Conservation (phyloP, 495 filamentous ascomycete genomes). For the Pyrenula aspistea region DNA sequence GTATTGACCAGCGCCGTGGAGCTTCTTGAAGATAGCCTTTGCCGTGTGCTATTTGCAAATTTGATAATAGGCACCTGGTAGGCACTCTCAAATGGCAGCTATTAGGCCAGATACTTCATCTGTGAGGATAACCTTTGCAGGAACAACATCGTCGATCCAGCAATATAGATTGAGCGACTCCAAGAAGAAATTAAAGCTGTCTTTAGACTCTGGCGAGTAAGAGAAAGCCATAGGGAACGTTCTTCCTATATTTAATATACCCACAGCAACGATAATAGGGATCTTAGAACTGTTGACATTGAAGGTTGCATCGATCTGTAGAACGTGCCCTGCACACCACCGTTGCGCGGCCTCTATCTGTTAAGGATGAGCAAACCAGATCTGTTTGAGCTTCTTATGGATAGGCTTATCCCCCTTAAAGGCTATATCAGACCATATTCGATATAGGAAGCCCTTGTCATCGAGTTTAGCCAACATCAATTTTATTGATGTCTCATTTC, state of each 20-base stretch:
- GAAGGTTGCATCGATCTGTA: constrained; percentile 1
- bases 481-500: background rate
- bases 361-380: constrained; percentile 3
- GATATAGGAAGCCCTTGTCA: background rate
- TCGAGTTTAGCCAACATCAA: background rate
- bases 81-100: background rate
- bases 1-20: background rate
- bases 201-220: background rate
- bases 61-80: background rate
- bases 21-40: background rate
- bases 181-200: constrained; percentile 1
- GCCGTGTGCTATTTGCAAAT: background rate
- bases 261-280: background rate
- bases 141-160: background rate
- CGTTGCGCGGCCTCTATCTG: background rate
- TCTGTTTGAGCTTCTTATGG: background rate
- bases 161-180: background rate
- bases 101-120: background rate
- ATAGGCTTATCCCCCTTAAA: background rate
- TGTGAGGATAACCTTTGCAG: background rate
- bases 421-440: background rate
- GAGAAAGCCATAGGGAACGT: constrained; percentile 1
- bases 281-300: background rate
- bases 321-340: background rate
- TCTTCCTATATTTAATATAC: background rate